These are phyloP conservation scores for Mortierella sp. DNA, from an alignment of 371 early-diverging fungal genomes.

Conservation along the genomic window DNA sequence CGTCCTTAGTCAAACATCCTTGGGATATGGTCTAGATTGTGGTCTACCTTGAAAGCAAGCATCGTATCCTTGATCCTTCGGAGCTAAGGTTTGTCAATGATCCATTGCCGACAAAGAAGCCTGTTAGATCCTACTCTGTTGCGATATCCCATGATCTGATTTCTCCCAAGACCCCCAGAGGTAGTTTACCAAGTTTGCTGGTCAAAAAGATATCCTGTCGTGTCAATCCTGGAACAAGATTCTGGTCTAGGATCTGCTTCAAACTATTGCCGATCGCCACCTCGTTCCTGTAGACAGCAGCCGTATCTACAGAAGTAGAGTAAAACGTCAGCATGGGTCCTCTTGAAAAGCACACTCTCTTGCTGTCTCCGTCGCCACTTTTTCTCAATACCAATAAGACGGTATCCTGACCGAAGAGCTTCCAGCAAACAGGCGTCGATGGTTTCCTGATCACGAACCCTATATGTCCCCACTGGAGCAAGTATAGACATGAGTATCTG, in stretches of 20 bases:
- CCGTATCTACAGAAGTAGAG: constrained; percentile 64
- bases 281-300: constrained; percentile 90
- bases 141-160: no score
- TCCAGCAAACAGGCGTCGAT: constrained; percentile 60
- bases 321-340: no score
- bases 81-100: constrained; percentile 58
- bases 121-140: no score
- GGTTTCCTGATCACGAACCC: constrained; percentile 63
- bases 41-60: constrained; percentile 65
- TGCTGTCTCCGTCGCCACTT: neutral
- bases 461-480: constrained; percentile 81
- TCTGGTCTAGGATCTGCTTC: constrained; percentile 66
- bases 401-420: constrained; percentile 74
- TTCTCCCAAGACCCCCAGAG: no score
- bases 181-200: constrained; percentile 90
- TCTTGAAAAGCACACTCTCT: no score
- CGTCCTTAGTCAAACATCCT: neutral
- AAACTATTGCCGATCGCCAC: constrained; percentile 78
- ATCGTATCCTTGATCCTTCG: constrained; percentile 85
- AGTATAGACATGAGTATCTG: no score
- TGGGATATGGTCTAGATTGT: neutral
- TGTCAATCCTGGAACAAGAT: constrained; percentile 59
- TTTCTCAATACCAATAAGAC: constrained; percentile 68
- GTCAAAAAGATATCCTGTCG: constrained; percentile 94
- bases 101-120: no score